Conservation (phyloP, 2,329 filamentous ascomycete species). For the Hypoxylon sp. region DNA sequence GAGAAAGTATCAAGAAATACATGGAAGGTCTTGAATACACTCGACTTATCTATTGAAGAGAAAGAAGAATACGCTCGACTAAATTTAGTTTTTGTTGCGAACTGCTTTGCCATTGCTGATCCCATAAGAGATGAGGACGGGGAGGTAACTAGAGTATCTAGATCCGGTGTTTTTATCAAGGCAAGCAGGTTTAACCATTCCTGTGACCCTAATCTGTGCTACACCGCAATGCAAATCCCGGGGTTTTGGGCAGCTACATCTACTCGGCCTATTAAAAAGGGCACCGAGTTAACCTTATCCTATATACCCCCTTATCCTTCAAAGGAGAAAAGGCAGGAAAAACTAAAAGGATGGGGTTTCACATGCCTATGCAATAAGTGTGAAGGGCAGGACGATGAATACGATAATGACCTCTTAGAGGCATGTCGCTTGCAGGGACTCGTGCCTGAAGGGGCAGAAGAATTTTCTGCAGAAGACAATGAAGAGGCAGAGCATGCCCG, state of each 20-base stretch:
- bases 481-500: neutral
- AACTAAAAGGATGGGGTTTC: conserved; percentile 9
- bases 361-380: conserved; percentile 23
- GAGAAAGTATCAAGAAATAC: too few species aligned
- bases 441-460: neutral
- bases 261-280: conserved; percentile 16
- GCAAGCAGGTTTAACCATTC: conserved; percentile 40
- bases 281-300: conserved; percentile 26
- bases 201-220: conserved; percentile 32
- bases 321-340: neutral
- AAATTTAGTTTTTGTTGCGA: neutral
- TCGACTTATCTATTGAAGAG: neutral
- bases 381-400: conserved; percentile 1
- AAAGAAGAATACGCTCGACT: neutral
- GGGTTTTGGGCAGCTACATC: conserved; percentile 13
- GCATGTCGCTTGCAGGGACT: neutral
- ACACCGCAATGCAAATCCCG: neutral
- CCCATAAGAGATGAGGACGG: too few species aligned
- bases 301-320: conserved; percentile 13
- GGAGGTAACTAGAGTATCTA: too few species aligned
- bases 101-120: conserved; percentile 14
- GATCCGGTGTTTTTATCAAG: conserved; percentile 21
- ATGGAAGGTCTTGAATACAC: neutral
- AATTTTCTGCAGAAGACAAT: neutral
- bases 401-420: conserved; percentile 5